Percentiles rank a stretch among this genome's conserved stretches.
phyloP scores from a whole-genome alignment of 179 eudicot species.

The Drosera spatulata region DNA sequence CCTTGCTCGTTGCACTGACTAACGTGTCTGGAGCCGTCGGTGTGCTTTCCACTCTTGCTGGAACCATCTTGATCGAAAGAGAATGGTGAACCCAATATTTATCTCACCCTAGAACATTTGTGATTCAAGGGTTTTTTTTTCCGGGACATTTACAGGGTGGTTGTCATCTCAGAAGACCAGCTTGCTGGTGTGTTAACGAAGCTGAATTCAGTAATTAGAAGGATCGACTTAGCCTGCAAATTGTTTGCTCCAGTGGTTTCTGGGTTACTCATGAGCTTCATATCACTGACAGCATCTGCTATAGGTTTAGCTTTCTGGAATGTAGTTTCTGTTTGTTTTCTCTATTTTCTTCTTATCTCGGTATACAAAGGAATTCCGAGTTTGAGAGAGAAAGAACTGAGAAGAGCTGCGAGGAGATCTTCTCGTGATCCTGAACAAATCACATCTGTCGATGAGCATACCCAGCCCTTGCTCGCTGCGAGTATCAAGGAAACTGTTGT shows the following conservation, averaged over 20 bases:
- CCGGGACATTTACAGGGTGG: slow-evolving; percentile 43
- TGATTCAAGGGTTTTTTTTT: background rate
- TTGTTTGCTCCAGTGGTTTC: slow-evolving; percentile 71
- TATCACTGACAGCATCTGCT: slow-evolving; percentile 71
- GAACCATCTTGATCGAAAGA: slow-evolving; percentile 92
- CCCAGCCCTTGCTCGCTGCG: slow-evolving; percentile 8
- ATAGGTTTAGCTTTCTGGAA: slow-evolving; percentile 57
- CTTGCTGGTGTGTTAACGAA: slow-evolving; percentile 41
- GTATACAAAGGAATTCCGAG: slow-evolving; percentile 73
- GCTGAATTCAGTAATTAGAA: slow-evolving; percentile 76
- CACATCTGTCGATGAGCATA: slow-evolving; percentile 22
- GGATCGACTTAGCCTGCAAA: slow-evolving; percentile 78
- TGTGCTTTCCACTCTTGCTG: slow-evolving; percentile 84
- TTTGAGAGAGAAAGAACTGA: slow-evolving; percentile 32
- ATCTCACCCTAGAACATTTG: background rate
- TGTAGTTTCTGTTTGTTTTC: slow-evolving; percentile 48
- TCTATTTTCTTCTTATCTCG: slow-evolving; percentile 69
- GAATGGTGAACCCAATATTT: slow-evolving; percentile 51
- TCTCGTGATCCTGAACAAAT: slow-evolving; percentile 21
- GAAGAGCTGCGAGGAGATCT: slow-evolving; percentile 1
- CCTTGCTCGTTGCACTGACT: slow-evolving; percentile 39
- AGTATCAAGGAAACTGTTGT: slow-evolving; percentile 5
- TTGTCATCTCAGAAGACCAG: slow-evolving; percentile 81
- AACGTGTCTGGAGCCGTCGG: slow-evolving; percentile 79
- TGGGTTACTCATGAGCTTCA: slow-evolving; percentile 78